These are phyloP conservation scores for Microbotryum saponariae DNA, from an alignment of 1,284 basidiomycete species.

Conservation along the genomic window DNA sequence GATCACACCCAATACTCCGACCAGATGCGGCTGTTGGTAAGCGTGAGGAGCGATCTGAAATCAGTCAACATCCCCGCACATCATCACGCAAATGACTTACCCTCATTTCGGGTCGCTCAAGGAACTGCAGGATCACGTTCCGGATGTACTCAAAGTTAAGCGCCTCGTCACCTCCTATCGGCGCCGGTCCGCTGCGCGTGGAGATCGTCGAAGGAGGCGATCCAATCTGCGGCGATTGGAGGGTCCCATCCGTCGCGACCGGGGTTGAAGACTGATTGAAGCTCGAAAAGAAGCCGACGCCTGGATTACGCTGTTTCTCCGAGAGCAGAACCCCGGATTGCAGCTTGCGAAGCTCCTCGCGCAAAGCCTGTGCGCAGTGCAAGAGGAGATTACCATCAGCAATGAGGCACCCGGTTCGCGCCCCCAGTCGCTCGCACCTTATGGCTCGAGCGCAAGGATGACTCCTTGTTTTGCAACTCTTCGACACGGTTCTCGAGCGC, in stretches of 20 bases:
- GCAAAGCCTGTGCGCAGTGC: slow-evolving; percentile 53
- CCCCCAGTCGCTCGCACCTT: slow-evolving; percentile 51
- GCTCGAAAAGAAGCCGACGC: slow-evolving; percentile 66
- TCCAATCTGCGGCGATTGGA: background rate
- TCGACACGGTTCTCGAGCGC: slow-evolving; percentile 46
- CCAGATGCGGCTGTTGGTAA: slow-evolving; percentile 63
- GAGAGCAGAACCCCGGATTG: slow-evolving; percentile 82
- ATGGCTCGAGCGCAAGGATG: slow-evolving; percentile 59
- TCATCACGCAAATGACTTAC: slow-evolving; percentile 46
- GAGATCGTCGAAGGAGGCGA: background rate
- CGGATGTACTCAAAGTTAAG: slow-evolving; percentile 90
- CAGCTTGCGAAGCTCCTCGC: slow-evolving; percentile 85
- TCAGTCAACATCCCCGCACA: background rate
- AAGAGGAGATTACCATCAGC: background rate
- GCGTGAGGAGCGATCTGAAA: background rate
- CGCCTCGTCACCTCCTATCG: slow-evolving; percentile 53
- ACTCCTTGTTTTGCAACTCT: slow-evolving; percentile 57
- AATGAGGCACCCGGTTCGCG: background rate
- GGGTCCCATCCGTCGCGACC: slow-evolving; percentile 4
- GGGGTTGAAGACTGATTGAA: slow-evolving; percentile 16
- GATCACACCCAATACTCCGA: slow-evolving; percentile 81
- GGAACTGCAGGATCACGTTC: slow-evolving; percentile 87
- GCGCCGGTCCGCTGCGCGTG: slow-evolving; percentile 9
- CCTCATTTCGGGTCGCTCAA: slow-evolving; percentile 81
- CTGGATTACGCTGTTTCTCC: slow-evolving; percentile 78